Base-by-base conservation (phyloP, 208 protist genomes). In the Phytomonas francai region DNA sequence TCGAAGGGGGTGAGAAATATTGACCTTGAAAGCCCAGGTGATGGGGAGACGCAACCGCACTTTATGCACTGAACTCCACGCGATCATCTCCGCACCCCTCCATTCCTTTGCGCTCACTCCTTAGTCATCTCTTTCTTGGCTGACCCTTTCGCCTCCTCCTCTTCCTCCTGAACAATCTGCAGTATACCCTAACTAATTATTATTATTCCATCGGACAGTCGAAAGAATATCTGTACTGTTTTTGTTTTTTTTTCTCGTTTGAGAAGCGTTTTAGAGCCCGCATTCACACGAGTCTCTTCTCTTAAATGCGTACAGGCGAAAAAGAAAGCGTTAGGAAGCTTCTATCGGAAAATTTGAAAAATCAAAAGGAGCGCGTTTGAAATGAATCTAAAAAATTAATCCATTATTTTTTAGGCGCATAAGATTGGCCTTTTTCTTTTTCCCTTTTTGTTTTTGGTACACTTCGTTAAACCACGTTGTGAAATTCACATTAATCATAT, bases 221-320 rank as follows among this genome's bases (percentile, higher is more conserved):
- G 39, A 49, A 49, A 49, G 39, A 19, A 49, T 49, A 28, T 64
- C 32, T 70, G 66, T 63, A 63, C 28, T 51, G 58, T 45, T 12
- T 34, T 59, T 30, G 2, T 49, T 49, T 49, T 49, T 49, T 3
- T 49, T 49, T 49, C 16, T 49, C 12, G 16, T 49, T 49, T 19
- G 39, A 49, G 12, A 49, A 3, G 39, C 39, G 16, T 49, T 9
- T 2, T 49, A 49, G 16, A 49, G 39, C 39, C 39, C 39, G 16
- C 8, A 22, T 49, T 49, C 39, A 49, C 16, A 2, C 14, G 1
- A 49, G n/a, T n/a, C 39, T 22, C 39, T 12, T 49, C 39, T 19
- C 16, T 49, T 49, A 22, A 19, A 12, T 3, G 39, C 12, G 4
- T 36, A 36, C 39, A 49, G 1, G 12, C 12, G 14, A 49, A 19